A percentile compares a stretch with the other conserved stretches of the same genome.
phyloP scores from a whole-genome alignment of 2,329 filamentous ascomycete species.

The Aspergillus quadricinctus region DNA sequence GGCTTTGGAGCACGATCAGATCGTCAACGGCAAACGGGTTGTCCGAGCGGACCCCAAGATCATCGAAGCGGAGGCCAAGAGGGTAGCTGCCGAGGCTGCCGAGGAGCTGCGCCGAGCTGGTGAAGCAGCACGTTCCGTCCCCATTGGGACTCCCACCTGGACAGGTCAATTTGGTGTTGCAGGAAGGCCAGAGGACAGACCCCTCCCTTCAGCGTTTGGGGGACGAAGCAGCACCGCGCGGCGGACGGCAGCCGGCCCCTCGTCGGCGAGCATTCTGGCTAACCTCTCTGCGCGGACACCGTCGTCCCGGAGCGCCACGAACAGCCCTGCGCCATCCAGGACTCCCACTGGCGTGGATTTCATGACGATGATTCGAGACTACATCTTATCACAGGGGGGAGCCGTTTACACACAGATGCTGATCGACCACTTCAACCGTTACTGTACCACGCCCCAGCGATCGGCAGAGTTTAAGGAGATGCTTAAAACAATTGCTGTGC shows the following conservation, averaged over 20 bases:
- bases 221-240: constrained; percentile 32
- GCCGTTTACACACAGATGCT: constrained; percentile 77
- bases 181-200: constrained; percentile 61
- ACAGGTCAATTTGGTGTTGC: constrained; percentile 78
- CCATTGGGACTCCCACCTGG: constrained; percentile 87
- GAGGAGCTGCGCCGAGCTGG: constrained; percentile 68
- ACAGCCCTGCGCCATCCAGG: constrained; percentile 44
- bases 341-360: constrained; percentile 57
- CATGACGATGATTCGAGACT: constrained; percentile 68
- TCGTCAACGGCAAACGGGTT: constrained; percentile 71
- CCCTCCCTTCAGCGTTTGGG: constrained; percentile 43
- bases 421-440: constrained; percentile 83
- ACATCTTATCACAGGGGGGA: constrained; percentile 72
- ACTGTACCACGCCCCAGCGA: constrained; percentile 64
- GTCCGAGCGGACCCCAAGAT: constrained; percentile 71
- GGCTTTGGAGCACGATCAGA: constrained; percentile 89
- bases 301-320: constrained; percentile 17
- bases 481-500: constrained; percentile 67
- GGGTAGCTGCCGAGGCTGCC: constrained; percentile 73
- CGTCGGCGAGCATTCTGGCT: constrained; percentile 37
- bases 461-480: constrained; percentile 78
- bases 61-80: constrained; percentile 75
- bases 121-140: constrained; percentile 66
- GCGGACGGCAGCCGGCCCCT: constrained; percentile 34
- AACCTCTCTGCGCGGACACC: constrained; percentile 32